These are phyloP conservation scores for Shiraia bambusicola DNA, from an alignment of 2,329 filamentous ascomycete species.

Conservation along the genomic window DNA sequence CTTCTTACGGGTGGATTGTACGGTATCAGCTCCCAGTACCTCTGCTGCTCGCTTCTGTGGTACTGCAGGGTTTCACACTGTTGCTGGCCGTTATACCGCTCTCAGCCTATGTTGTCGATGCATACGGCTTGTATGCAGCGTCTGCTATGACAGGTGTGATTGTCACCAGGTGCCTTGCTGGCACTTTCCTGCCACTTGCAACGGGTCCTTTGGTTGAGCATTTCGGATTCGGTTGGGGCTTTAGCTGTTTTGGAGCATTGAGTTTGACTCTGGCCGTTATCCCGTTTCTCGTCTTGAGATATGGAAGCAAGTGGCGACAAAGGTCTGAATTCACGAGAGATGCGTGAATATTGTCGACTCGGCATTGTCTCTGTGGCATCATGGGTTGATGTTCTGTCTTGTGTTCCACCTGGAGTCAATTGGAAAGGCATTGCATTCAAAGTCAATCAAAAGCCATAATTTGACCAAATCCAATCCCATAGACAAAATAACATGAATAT, in stretches of 20 bases:
- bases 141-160: constrained; percentile 61
- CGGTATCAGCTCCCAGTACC: constrained; percentile 48
- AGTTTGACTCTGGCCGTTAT: constrained; percentile 53
- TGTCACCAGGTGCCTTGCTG: constrained; percentile 57
- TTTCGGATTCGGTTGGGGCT: constrained; percentile 57
- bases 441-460: no score
- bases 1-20: constrained; percentile 56
- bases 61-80: constrained; percentile 50
- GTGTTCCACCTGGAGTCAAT: no score
- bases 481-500: no score
- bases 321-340: constrained; percentile 51
- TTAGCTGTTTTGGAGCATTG: constrained; percentile 49
- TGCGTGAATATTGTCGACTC: constrained; percentile 6
- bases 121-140: constrained; percentile 58
- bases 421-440: no score
- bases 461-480: no score
- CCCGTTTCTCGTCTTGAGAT: constrained; percentile 54
- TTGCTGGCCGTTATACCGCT: constrained; percentile 54
- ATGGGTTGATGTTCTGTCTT: no score
- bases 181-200: constrained; percentile 59
- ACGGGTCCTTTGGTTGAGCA: constrained; percentile 51
- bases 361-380: no score
- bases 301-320: constrained; percentile 56
- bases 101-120: constrained; percentile 60
- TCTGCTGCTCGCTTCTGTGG: constrained; percentile 49